These are phyloP conservation scores for Mantamonas sphyraenae DNA, from an alignment of 78 protist species.

Conservation along the genomic window DNA sequence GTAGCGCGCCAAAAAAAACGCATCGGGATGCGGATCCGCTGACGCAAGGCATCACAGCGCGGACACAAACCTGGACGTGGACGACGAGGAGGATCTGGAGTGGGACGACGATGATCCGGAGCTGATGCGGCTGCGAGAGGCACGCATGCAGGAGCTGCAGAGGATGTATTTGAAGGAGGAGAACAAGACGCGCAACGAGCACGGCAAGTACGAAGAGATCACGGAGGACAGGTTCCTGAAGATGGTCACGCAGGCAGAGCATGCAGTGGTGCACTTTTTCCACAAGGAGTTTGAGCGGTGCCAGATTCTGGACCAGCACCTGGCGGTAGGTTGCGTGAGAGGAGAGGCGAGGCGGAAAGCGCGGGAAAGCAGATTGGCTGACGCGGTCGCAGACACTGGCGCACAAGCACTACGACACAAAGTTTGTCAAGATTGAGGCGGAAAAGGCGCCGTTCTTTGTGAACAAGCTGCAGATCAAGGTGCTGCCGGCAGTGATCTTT, in stretches of 20 bases:
- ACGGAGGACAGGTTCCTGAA: slow-evolving; percentile 46
- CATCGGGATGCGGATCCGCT: too few species aligned
- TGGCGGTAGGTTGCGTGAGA: not conserved
- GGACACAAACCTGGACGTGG: too few species aligned
- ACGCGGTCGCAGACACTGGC: slow-evolving; percentile 37
- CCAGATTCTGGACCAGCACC: slow-evolving; percentile 48
- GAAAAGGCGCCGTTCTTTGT: slow-evolving; percentile 60
- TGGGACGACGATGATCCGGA: slow-evolving; percentile 60
- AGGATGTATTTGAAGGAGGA: slow-evolving; percentile 5
- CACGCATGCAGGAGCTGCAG: slow-evolving; percentile 39
- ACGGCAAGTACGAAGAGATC: slow-evolving; percentile 53
- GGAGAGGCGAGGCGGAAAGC: too few species aligned
- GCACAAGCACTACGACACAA: slow-evolving; percentile 12
- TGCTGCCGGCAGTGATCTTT: slow-evolving; percentile 57
- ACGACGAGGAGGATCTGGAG: too few species aligned
- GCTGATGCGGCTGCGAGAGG: slow-evolving; percentile 33
- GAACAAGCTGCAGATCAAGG: slow-evolving; percentile 33
- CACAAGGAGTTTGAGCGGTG: slow-evolving; percentile 58
- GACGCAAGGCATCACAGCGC: too few species aligned
- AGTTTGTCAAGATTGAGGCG: slow-evolving; percentile 47
- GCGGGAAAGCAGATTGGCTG: too few species aligned
- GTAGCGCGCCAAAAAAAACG: too few species aligned
- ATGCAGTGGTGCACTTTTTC: slow-evolving; percentile 48
- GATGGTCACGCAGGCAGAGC: slow-evolving; percentile 31
- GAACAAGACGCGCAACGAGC: slow-evolving; percentile 12